Conservation (phyloP, 768 basidiomycete species). For the Leccinum ochraceum region DNA sequence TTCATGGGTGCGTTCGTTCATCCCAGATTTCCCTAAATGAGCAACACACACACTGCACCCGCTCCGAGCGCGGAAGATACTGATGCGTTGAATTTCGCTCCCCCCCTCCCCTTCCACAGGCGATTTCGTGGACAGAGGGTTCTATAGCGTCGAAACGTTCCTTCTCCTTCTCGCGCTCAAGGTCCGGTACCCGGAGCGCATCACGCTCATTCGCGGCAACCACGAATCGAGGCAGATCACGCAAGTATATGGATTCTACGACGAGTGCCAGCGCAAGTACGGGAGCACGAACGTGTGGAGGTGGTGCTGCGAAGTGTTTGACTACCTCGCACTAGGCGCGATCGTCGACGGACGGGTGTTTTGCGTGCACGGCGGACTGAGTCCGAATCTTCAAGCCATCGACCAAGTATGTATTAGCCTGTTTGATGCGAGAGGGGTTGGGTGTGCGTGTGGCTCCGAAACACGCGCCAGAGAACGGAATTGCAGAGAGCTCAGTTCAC, state of each 20-base stretch:
- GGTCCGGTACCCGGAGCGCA: constrained; percentile 95
- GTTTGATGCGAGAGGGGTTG: not conserved
- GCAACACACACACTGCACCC: not conserved
- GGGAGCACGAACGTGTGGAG: constrained; percentile 94
- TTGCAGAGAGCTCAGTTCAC: constrained; percentile 15
- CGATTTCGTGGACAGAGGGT: constrained; percentile 97
- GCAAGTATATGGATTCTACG: constrained; percentile 92
- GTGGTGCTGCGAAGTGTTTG: constrained; percentile 98
- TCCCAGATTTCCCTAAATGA: not conserved
- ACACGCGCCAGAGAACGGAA: constrained; percentile 7
- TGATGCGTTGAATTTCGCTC: constrained; percentile 8
- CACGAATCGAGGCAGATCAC: constrained; percentile 98
- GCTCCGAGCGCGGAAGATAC: constrained; percentile 1
- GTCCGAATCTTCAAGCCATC: constrained; percentile 81
- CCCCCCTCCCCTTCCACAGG: constrained; percentile 47
- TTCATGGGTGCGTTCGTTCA: constrained; percentile 77
- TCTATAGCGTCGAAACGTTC: constrained; percentile 96
- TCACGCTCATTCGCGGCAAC: constrained; percentile 96
- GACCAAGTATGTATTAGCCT: constrained; percentile 69
- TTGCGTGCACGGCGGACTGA: constrained; percentile 96
- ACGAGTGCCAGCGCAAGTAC: constrained; percentile 97
- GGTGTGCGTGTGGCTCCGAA: constrained; percentile 18
- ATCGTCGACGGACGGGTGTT: constrained; percentile 98
- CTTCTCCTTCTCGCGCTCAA: constrained; percentile 93
- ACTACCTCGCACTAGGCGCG: constrained; percentile 92